Percentiles rank a stretch among this genome's conserved stretches.
These are phyloP conservation scores for Pisolithus marmoratus DNA, from an alignment of 768 basidiomycete genomes.

Conservation along the genomic window DNA sequence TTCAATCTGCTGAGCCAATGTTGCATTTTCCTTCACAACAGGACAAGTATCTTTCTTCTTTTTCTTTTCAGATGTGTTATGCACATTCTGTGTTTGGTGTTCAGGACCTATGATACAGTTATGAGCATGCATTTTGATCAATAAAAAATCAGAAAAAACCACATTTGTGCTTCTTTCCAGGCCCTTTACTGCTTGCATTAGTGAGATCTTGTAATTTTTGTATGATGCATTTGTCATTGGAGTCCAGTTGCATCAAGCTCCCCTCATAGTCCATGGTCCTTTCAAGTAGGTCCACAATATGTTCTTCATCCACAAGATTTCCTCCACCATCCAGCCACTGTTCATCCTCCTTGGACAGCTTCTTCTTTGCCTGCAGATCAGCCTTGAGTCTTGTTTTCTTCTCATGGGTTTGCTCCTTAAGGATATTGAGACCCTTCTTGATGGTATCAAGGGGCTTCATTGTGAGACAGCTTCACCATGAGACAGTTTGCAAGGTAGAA, in stretches of 20 bases:
- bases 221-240: neutral
- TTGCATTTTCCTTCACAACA: constrained; percentile 19
- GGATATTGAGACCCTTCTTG: too few species aligned
- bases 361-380: too few species aligned
- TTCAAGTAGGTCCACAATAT: constrained; percentile 12
- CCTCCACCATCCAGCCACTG: constrained; percentile 19
- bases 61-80: neutral
- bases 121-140: neutral
- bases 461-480: too few species aligned
- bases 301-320: constrained; percentile 19
- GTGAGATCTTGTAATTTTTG: constrained; percentile 2
- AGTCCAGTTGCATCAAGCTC: too few species aligned
- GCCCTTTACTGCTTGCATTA: neutral
- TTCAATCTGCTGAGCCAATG: constrained; percentile 28
- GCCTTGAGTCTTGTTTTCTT: too few species aligned
- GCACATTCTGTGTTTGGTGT: neutral
- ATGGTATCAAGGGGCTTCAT: too few species aligned
- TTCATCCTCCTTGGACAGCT: too few species aligned
- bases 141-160: neutral
- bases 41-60: neutral
- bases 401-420: too few species aligned
- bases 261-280: too few species aligned
- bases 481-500: too few species aligned
- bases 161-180: constrained; percentile 2
- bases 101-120: constrained; percentile 1